A percentile compares a stretch with the other conserved stretches of the same genome.
Conservation (phyloP, 345 rosid species). For the Eucalyptus sp. region DNA sequence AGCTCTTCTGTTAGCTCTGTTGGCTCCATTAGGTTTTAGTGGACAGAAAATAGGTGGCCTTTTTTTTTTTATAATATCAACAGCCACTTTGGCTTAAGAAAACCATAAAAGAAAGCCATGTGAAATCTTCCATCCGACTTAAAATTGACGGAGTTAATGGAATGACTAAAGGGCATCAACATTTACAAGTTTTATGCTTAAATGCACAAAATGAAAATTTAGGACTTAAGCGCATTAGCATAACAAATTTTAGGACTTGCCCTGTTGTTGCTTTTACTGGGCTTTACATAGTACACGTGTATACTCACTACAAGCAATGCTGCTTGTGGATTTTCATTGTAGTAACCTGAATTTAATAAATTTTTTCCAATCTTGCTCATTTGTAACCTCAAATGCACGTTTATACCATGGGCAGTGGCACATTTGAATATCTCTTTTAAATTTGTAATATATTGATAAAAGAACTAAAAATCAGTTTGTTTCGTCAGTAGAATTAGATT, state of each 20-base stretch:
- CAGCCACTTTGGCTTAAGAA: not conserved
- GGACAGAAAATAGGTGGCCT: not conserved
- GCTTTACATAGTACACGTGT: not conserved
- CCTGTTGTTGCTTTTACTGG: not conserved
- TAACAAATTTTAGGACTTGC: not conserved
- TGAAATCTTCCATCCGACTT: not conserved
- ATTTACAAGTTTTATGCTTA: not conserved
- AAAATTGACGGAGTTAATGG: not conserved
- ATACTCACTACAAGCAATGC: not conserved
- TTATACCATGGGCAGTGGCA: not conserved
- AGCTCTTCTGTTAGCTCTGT: not conserved
- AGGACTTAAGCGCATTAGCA: not conserved
- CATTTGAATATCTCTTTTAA: not conserved
- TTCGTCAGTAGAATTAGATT: too few species aligned
- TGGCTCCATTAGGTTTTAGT: not conserved
- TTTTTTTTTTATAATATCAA: not conserved
- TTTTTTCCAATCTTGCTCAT: not conserved
- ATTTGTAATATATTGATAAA: not conserved
- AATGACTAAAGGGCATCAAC: not conserved
- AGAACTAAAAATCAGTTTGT: not conserved
- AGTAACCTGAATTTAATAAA: not conserved
- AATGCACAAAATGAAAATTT: not conserved
- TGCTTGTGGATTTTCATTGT: not conserved
- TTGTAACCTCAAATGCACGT: not conserved
- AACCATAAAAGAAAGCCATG: not conserved